These are phyloP conservation scores for Boletellus ananas DNA, from an alignment of 768 basidiomycete genomes.

Conservation along the genomic window DNA sequence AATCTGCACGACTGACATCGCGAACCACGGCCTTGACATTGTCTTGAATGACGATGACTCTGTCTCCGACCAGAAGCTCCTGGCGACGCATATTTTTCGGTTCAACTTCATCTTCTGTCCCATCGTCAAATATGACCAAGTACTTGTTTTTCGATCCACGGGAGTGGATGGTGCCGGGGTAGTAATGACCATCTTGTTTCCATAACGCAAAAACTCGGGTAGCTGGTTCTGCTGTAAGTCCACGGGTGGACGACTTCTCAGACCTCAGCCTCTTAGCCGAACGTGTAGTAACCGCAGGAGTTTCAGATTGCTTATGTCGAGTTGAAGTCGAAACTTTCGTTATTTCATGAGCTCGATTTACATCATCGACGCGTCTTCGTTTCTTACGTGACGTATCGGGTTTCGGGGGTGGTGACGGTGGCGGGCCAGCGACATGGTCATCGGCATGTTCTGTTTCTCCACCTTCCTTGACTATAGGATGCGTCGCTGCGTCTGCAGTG, in stretches of 20 bases:
- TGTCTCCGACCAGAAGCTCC: slow-evolving; percentile 52
- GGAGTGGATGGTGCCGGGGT: slow-evolving; percentile 53
- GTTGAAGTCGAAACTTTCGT: slow-evolving; percentile 26
- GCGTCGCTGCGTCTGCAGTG: slow-evolving; percentile 29
- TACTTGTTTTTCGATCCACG: slow-evolving; percentile 33
- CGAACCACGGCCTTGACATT: slow-evolving; percentile 28
- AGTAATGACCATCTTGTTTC: slow-evolving; percentile 58
- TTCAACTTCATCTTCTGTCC: slow-evolving; percentile 42
- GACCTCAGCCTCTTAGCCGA: slow-evolving; percentile 41
- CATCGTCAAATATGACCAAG: slow-evolving; percentile 66
- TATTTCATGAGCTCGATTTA: slow-evolving; percentile 20
- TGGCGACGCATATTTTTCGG: slow-evolving; percentile 52
- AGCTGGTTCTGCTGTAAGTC: slow-evolving; percentile 20
- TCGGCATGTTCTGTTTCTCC: slow-evolving; percentile 42
- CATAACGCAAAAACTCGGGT: slow-evolving; percentile 72
- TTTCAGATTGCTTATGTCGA: slow-evolving; percentile 24
- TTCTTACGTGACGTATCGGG: slow-evolving; percentile 37
- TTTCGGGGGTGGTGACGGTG: slow-evolving; percentile 26
- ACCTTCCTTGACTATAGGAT: slow-evolving; percentile 22
- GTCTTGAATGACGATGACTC: slow-evolving; percentile 41
- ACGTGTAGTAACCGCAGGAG: slow-evolving; percentile 30
- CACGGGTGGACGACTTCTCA: slow-evolving; percentile 25
- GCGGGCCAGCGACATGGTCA: slow-evolving; percentile 34
- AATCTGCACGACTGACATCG: slow-evolving; percentile 31
- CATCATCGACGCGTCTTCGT: slow-evolving; percentile 39